Evolutionary conservation across 1,139 yeast species (phyloP).

Genomic region (Magnusiomyces suaveolens): DNA sequence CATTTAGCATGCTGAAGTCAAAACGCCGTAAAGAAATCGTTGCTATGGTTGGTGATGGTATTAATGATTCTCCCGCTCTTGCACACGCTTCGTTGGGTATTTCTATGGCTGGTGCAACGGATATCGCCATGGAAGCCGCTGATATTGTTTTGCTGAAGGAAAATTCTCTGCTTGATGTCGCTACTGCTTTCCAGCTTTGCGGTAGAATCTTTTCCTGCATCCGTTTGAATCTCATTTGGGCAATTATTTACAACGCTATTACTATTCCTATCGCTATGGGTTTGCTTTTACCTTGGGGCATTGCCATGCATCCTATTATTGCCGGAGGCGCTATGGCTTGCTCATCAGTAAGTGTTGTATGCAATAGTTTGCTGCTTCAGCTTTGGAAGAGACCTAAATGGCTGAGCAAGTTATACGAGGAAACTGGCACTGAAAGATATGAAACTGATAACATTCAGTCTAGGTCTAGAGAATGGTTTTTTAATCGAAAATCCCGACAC

Average conservation of each 20-base stretch:
- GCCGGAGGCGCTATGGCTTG: conserved; percentile 86
- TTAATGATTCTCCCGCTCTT: conserved; percentile 92
- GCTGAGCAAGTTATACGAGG: conserved; percentile 11
- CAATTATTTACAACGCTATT: conserved; percentile 68
- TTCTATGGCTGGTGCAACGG: conserved; percentile 87
- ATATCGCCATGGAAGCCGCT: conserved; percentile 92
- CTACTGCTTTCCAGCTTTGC: conserved; percentile 66
- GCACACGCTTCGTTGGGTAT: conserved; percentile 84
- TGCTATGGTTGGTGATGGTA: conserved; percentile 94
- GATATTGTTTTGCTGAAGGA: conserved; percentile 60
- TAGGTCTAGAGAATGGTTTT: background rate
- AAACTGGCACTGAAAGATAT: conserved; percentile 1
- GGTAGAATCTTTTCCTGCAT: conserved; percentile 62
- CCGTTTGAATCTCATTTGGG: conserved; percentile 76
- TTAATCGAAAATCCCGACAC: background rate
- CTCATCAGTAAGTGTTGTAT: conserved; percentile 81
- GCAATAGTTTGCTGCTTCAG: conserved; percentile 59
- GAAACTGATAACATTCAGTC: too few species aligned
- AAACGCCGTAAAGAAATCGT: conserved; percentile 31
- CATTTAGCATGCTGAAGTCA: conserved; percentile 13
- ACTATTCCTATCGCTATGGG: conserved; percentile 99
- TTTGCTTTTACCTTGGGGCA: conserved; percentile 62
- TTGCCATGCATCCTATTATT: conserved; percentile 79
- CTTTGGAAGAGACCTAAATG: conserved; percentile 33
- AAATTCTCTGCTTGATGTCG: conserved; percentile 50